These are phyloP conservation scores for Mortierella sp. DNA, from an alignment of 371 early-diverging fungal species.

Conservation along the genomic window DNA sequence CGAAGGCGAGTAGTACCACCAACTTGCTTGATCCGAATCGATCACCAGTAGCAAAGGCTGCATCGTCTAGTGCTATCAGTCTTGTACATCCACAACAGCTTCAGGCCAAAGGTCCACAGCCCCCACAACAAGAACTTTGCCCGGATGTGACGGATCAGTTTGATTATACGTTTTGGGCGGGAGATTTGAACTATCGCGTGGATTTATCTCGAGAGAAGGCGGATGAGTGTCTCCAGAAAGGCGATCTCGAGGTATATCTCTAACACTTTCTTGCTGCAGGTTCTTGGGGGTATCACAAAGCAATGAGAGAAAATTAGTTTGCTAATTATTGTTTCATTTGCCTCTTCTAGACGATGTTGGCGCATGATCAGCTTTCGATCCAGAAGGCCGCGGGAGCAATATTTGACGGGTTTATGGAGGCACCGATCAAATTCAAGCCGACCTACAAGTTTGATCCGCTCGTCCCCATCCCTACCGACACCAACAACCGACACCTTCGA, in stretches of 20 bases:
- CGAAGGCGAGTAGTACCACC: neutral
- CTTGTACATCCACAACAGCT: neutral
- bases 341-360: conserved; percentile 62
- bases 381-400: conserved; percentile 63
- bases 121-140: neutral
- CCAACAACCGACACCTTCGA: conserved; percentile 6
- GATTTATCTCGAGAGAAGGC: conserved; percentile 69
- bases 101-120: conserved; percentile 46
- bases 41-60: neutral
- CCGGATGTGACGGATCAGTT: conserved; percentile 64
- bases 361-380: conserved; percentile 72
- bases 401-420: conserved; percentile 80
- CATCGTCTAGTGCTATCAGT: neutral
- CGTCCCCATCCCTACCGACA: conserved; percentile 25
- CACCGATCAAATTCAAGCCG: conserved; percentile 86
- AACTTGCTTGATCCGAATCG: neutral
- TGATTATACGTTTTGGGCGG: conserved; percentile 83
- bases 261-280: no score
- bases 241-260: conserved; percentile 60
- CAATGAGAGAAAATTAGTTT: neutral
- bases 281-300: neutral
- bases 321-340: neutral
- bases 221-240: conserved; percentile 62
- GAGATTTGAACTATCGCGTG: conserved; percentile 88
- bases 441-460: conserved; percentile 88